phyloP scores from a whole-genome alignment of 345 rosid genomes.

The Syzygium grande region DNA sequence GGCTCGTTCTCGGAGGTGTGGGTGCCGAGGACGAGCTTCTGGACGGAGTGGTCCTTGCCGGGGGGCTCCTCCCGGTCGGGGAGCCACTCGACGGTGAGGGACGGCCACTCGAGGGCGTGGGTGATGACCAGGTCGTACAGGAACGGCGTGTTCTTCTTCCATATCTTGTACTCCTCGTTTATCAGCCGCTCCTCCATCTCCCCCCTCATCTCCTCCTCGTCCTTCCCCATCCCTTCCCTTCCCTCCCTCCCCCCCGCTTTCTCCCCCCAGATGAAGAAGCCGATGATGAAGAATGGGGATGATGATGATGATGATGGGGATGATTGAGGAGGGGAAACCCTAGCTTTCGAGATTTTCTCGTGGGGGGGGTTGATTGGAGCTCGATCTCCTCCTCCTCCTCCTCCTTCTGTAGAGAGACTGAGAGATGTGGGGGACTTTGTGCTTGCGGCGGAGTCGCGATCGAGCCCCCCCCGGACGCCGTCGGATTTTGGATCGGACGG shows the following conservation, averaged over 20 bases:
- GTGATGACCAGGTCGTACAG: slow-evolving; percentile 94
- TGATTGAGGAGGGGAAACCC: background rate
- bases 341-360: background rate
- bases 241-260: no score
- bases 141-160: slow-evolving; percentile 99
- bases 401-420: no score
- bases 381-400: background rate
- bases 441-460: no score
- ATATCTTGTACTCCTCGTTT: slow-evolving; percentile 96
- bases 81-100: slow-evolving; percentile 94
- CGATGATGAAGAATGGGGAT: no score
- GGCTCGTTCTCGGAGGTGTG: slow-evolving; percentile 99
- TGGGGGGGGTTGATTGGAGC: accelerated
- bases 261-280: no score
- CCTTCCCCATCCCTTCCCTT: slow-evolving; percentile 61
- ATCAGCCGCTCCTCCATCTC: slow-evolving; percentile 90
- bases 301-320: no score
- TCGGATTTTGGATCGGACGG: no score
- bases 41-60: slow-evolving; percentile 86
- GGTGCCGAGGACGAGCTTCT: slow-evolving; percentile 96
- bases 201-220: slow-evolving; percentile 94
- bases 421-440: no score
- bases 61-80: slow-evolving; percentile 97
- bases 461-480: no score
- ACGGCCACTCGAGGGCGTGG: slow-evolving; percentile 98